A percentile compares a stretch with the other conserved stretches of the same genome.
These are phyloP conservation scores for Xylogone sp. DNA, from an alignment of 2,329 filamentous ascomycete species.

Conservation along the genomic window DNA sequence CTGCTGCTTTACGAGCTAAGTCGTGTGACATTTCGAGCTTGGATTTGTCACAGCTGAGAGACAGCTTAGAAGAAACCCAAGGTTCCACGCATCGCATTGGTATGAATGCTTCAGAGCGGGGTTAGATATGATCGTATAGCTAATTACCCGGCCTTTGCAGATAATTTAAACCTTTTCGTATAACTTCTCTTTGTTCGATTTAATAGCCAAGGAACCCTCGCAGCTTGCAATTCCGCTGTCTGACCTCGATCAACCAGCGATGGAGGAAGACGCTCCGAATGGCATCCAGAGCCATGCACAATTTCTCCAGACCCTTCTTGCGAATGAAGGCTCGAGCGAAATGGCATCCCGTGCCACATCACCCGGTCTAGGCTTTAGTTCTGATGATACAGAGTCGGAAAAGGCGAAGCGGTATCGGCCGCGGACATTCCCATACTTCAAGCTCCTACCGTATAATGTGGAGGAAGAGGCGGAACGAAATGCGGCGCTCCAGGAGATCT, in stretches of 20 bases:
- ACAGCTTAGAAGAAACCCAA: neutral
- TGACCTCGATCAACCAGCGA: slow-evolving; percentile 7
- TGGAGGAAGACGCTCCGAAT: slow-evolving; percentile 26
- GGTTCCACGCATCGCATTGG: neutral
- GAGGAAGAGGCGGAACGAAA: slow-evolving; percentile 78
- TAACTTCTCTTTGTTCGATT: no score
- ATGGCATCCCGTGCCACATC: slow-evolving; percentile 84
- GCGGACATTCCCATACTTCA: slow-evolving; percentile 89
- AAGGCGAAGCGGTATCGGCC: slow-evolving; percentile 67
- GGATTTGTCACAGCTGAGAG: neutral
- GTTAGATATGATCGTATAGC: no score
- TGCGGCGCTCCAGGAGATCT: slow-evolving; percentile 76
- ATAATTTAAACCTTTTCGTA: no score
- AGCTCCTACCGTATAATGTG: slow-evolving; percentile 82
- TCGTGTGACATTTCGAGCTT: neutral
- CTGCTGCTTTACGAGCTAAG: neutral
- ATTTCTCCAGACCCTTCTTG: slow-evolving; percentile 20
- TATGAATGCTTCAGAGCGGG: neutral
- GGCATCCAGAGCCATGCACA: slow-evolving; percentile 22
- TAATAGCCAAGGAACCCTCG: neutral
- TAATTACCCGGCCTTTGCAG: no score
- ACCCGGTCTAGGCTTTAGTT: slow-evolving; percentile 61
- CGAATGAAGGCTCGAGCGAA: slow-evolving; percentile 40
- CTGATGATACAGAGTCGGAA: slow-evolving; percentile 45
- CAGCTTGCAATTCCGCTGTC: neutral